Percentiles rank a stretch among this genome's conserved stretches.
Evolutionary conservation across 768 basidiomycete species (phyloP).

Genomic region (Hericium coralloides): DNA sequence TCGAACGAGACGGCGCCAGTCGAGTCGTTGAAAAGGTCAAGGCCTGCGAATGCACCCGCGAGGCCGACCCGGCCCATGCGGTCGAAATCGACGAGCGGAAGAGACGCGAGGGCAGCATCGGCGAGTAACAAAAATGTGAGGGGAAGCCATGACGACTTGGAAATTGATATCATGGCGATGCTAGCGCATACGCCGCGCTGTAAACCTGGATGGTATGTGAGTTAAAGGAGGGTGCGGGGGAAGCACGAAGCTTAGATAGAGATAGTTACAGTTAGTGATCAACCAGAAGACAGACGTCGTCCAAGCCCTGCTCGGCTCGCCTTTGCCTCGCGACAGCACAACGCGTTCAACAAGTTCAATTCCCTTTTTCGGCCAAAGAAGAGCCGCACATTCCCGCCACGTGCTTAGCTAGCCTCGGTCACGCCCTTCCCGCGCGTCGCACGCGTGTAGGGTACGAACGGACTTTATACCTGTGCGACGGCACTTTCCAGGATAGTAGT

Average conservation of each 20-base stretch:
- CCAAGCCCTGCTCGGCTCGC: background rate
- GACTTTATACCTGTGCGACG: no score
- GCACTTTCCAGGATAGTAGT: no score
- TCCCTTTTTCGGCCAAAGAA: background rate
- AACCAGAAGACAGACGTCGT: background rate
- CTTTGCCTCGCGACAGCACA: background rate
- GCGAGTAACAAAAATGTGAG: constrained; percentile 20
- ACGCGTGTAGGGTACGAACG: no score
- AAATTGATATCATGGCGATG: constrained; percentile 2
- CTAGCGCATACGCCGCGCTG: background rate
- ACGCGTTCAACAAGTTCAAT: background rate
- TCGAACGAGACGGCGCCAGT: constrained; percentile 49
- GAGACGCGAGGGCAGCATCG: constrained; percentile 22
- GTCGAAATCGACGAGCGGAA: constrained; percentile 49
- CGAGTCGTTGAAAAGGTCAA: constrained; percentile 64
- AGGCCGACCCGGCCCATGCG: constrained; percentile 91
- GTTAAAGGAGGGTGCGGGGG: background rate
- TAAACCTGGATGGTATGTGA: background rate
- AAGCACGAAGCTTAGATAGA: background rate
- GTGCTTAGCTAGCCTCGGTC: background rate
- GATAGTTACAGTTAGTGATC: background rate
- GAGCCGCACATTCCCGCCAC: background rate
- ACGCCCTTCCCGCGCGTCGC: no score
- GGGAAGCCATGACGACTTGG: constrained; percentile 10
- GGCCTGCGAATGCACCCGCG: constrained; percentile 80